Percentiles rank a stretch among this genome's conserved stretches.
Conservation (phyloP, 2,329 filamentous ascomycete genomes). For the Tricladium varicosporioides region DNA sequence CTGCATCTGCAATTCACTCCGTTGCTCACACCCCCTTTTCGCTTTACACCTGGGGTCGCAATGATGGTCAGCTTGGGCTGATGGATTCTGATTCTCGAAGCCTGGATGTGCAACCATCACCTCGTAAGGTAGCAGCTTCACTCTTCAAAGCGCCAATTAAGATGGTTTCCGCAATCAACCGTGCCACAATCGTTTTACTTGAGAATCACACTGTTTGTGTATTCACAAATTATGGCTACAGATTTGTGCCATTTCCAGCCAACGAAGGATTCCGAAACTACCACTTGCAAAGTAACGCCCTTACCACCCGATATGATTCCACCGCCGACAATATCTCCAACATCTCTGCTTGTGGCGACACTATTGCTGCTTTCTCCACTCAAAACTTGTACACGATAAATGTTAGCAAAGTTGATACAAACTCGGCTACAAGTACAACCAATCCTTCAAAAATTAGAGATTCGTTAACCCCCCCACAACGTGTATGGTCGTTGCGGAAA, state of each 20-base stretch:
- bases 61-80: conserved; percentile 87
- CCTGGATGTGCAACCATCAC: conserved; percentile 76
- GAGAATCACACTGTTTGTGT: conserved; percentile 89
- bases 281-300: conserved; percentile 63
- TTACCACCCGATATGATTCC: conserved; percentile 63
- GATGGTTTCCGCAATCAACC: conserved; percentile 84
- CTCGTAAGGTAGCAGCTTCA: conserved; percentile 84
- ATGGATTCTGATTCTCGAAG: conserved; percentile 95
- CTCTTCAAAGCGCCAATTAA: conserved; percentile 70
- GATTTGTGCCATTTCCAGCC: conserved; percentile 80
- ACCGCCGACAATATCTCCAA: conserved; percentile 68
- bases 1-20: conserved; percentile 88
- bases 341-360: conserved; percentile 83
- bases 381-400: conserved; percentile 80
- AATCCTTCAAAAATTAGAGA: conserved; percentile 89
- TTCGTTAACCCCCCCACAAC: conserved; percentile 73
- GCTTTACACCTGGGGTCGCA: conserved; percentile 92
- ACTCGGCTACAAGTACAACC: conserved; percentile 71
- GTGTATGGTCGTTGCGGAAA: conserved; percentile 87
- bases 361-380: conserved; percentile 82
- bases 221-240: conserved; percentile 94
- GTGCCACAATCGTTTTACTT: conserved; percentile 80
- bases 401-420: conserved; percentile 65
- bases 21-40: conserved; percentile 80
- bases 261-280: conserved; percentile 68